Evolutionary conservation across 805 yeast species (phyloP).

Genomic region (Phaffomyces thermotolerans): DNA sequence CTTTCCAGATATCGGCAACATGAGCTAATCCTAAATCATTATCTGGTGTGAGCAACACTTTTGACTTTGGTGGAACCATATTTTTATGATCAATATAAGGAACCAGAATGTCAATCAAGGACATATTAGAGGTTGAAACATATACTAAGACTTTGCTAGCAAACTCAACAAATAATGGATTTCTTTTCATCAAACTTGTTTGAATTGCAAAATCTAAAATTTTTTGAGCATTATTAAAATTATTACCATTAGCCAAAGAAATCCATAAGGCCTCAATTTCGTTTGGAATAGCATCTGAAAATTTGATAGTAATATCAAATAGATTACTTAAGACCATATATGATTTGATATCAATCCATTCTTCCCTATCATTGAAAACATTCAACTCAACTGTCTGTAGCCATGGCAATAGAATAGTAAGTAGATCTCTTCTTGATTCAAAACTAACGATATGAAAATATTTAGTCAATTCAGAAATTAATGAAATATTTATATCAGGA

Average conservation of each 20-base stretch:
- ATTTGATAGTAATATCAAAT: conserved; percentile 77
- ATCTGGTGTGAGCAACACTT: conserved; percentile 24
- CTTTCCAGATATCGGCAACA: conserved; percentile 60
- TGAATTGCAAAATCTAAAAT: conserved; percentile 64
- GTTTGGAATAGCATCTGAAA: conserved; percentile 65
- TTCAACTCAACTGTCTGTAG: conserved; percentile 72
- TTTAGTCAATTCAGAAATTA: conserved; percentile 68
- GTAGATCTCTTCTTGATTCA: conserved; percentile 64
- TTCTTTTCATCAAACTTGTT: conserved; percentile 62
- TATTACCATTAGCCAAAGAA: conserved; percentile 75
- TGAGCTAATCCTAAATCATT: conserved; percentile 52
- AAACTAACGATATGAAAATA: conserved; percentile 53
- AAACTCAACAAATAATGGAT: conserved; percentile 66
- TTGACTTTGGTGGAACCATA: conserved; percentile 71
- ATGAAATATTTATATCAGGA: conserved; percentile 50
- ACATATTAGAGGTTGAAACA: conserved; percentile 50
- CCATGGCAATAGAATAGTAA: conserved; percentile 86
- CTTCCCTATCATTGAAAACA: conserved; percentile 30
- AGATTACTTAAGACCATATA: conserved; percentile 74
- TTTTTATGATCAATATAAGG: conserved; percentile 71
- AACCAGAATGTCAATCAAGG: conserved; percentile 54
- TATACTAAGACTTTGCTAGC: conserved; percentile 79
- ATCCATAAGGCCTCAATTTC: conserved; percentile 96
- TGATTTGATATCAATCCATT: conserved; percentile 28
- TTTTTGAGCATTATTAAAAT: conserved; percentile 58